phyloP scores from a whole-genome alignment of 2,329 filamentous ascomycete species.

The Xylaria sp. region DNA sequence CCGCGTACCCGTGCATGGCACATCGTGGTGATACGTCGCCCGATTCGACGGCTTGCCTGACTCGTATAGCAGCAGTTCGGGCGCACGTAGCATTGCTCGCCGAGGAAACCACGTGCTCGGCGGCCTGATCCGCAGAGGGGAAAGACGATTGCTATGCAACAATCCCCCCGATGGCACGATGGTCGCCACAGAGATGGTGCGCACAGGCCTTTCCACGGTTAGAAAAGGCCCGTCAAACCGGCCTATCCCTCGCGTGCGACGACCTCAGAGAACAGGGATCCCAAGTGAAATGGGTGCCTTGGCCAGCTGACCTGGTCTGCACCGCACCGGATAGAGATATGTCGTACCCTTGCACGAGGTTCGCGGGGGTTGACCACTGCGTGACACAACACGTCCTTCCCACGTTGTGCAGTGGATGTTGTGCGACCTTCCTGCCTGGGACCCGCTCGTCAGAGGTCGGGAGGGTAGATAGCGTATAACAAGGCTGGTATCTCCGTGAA shows the following conservation, averaged over 20 bases:
- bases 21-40: slow-evolving; percentile 14
- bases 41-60: slow-evolving; percentile 23
- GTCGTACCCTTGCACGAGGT: slow-evolving; percentile 26
- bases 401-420: slow-evolving; percentile 29
- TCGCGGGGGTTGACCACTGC: slow-evolving; percentile 30
- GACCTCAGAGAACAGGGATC: slow-evolving; percentile 26
- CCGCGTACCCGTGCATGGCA: slow-evolving; percentile 25
- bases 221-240: slow-evolving; percentile 24
- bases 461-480: slow-evolving; percentile 29
- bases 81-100: slow-evolving; percentile 20
- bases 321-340: slow-evolving; percentile 32
- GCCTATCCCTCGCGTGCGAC: slow-evolving; percentile 12
- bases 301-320: slow-evolving; percentile 33
- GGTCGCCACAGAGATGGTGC: slow-evolving; percentile 23
- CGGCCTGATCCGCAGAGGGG: slow-evolving; percentile 22
- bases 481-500: slow-evolving; percentile 24
- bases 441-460: slow-evolving; percentile 25
- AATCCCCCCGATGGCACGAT: slow-evolving; percentile 20
- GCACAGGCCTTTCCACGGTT: slow-evolving; percentile 33
- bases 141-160: slow-evolving; percentile 22
- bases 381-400: slow-evolving; percentile 35
- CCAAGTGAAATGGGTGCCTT: slow-evolving; percentile 21
- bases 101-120: slow-evolving; percentile 27
- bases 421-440: slow-evolving; percentile 29
- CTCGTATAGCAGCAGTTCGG: slow-evolving; percentile 25